Conservation (phyloP, 345 rosid species). For the Jatropha curcas region DNA sequence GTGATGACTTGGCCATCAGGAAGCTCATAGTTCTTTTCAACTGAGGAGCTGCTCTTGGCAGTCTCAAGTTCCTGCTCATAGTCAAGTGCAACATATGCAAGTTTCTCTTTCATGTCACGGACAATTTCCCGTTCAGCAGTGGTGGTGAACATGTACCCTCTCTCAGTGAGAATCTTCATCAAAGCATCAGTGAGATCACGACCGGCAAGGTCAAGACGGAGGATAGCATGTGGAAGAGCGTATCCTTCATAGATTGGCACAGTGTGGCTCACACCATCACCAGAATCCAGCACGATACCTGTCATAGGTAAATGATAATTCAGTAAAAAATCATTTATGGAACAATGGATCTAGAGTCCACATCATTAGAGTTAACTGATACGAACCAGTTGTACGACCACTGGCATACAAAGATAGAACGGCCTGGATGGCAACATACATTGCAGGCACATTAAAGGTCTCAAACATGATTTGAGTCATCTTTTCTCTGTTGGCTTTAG, state of each 20-base stretch:
- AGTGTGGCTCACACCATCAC: conserved; percentile 13
- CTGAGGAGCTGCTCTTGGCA: conserved; percentile 11
- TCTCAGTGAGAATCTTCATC: conserved; percentile 18
- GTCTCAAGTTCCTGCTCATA: conserved; percentile 14
- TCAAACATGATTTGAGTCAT: conserved; percentile 86
- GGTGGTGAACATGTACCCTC: conserved; percentile 37
- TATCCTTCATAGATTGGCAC: conserved; percentile 14
- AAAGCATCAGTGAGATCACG: conserved; percentile 17
- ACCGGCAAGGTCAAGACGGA: conserved; percentile 11
- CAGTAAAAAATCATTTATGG: neutral
- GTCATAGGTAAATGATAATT: conserved; percentile 1
- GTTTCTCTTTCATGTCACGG: conserved; percentile 38
- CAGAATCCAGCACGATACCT: conserved; percentile 50
- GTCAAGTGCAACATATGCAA: conserved; percentile 33
- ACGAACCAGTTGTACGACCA: conserved; percentile 64
- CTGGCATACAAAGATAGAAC: conserved; percentile 62
- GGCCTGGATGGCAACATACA: conserved; percentile 69
- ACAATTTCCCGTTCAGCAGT: conserved; percentile 41
- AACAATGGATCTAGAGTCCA: neutral
- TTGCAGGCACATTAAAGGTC: conserved; percentile 66
- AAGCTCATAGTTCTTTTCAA: conserved; percentile 14
- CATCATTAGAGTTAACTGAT: neutral
- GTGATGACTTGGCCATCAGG: conserved; percentile 15
- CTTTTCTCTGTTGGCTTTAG: conserved; percentile 71
- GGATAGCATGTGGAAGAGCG: conserved; percentile 16